Evolutionary conservation across 495 filamentous ascomycete genomes (phyloP), one percentile per base, ranked within the genome.

Genomic region (Neurospora sp.): DNA sequence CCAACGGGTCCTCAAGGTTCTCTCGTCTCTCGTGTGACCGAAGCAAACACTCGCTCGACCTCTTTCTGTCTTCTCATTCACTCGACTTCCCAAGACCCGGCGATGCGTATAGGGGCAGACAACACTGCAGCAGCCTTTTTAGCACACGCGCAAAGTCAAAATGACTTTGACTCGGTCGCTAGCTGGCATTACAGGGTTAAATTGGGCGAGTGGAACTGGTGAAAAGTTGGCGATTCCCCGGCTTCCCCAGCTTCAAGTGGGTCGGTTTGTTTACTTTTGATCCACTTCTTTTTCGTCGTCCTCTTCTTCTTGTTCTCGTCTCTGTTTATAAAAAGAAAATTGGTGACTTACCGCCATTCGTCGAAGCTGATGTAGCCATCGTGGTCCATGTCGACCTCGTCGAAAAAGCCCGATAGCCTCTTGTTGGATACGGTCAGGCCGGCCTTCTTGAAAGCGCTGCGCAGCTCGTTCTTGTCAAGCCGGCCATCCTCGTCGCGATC

Each of bases 311-410:
- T 44, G 46, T 46, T 59, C 41, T 23, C 23, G 39, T n/a, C 46
- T 42, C 72, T 41, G 10, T n/a, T n/a, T n/a, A n/a, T n/a, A n/a
- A 71, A 71, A 72, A 69, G 70, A 44, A 42, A 71, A 59, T 62
- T 8, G 39, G 69, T 20, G 73, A 81, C 89, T 79, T 91, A 98
- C 95, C 96, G 92, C 96, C 96, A 99, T 85, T 99, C 96, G 72
- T 92, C 88, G 82, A 96, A 99, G 59, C 86, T 92, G 75, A 99
- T 97, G 72, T 88, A 88, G 18, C 91, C 96, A 81, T 98, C 95
- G 72, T 90, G 87, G 81, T 99, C 95, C 78, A 87, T 88, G 81
- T 99, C 96, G 70, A 99, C 92, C 77, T 97, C 91, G 39, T 85
- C 84, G 77, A 99, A 97, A 83, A 99, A 97, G 70, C 88, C 86